A percentile compares a stretch with the other conserved stretches of the same genome.
phyloP scores from a whole-genome alignment of 2,329 filamentous ascomycete species.

The Paramyrothecium sp. region DNA sequence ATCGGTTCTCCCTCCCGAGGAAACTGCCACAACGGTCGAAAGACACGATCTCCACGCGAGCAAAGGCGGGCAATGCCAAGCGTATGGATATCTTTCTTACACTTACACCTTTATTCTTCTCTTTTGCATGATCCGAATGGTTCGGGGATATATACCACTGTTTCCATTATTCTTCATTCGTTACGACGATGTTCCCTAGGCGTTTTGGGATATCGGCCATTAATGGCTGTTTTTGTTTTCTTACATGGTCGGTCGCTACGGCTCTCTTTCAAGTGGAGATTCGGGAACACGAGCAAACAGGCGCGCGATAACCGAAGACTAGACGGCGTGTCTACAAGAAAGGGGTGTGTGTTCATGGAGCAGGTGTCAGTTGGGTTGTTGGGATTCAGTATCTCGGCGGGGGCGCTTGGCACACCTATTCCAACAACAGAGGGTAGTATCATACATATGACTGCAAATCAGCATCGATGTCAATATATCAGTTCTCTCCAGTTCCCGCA shows the following conservation, averaged over 20 bases:
- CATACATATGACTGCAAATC: conserved; percentile 17
- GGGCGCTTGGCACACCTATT: not conserved
- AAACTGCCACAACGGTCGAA: too few species aligned
- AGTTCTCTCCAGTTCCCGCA: not conserved
- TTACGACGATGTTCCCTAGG: conserved; percentile 1
- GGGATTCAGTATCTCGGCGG: too few species aligned
- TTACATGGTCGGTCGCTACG: not conserved
- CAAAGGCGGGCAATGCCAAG: too few species aligned
- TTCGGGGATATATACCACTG: not conserved
- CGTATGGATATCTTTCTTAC: not conserved
- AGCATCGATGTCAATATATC: conserved; percentile 15
- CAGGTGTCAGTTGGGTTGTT: too few species aligned
- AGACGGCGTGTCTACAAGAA: not conserved
- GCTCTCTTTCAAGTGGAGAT: not conserved
- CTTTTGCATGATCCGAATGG: not conserved
- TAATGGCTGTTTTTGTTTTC: not conserved
- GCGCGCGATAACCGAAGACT: not conserved
- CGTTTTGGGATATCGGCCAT: not conserved
- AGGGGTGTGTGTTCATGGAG: not conserved
- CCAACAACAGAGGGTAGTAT: not conserved
- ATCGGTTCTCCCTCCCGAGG: too few species aligned
- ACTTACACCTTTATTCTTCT: not conserved
- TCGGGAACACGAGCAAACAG: not conserved
- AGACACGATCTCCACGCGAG: too few species aligned
- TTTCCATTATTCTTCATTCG: not conserved